Conservation (phyloP, 1,139 yeast genomes). For the Yamadazyma atmosphaerica region DNA sequence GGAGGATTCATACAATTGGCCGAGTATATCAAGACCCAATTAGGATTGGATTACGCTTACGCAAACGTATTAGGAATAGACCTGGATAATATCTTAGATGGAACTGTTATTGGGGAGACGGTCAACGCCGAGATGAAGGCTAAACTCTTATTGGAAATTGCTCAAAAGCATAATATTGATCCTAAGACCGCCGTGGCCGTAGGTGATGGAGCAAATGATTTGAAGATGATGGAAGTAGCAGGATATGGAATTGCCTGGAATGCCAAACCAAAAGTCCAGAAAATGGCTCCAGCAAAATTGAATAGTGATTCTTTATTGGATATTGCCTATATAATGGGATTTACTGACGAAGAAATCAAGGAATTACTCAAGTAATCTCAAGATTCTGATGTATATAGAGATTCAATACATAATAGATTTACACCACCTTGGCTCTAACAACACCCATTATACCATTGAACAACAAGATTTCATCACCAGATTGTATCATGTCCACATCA, state of each 20-base stretch:
- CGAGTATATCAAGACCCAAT: conserved; percentile 60
- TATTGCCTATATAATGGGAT: conserved; percentile 80
- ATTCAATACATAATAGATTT: conserved; percentile 4
- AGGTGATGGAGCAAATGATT: conserved; percentile 97
- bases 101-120: conserved; percentile 65
- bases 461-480: conserved; percentile 67
- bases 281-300: conserved; percentile 75
- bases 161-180: conserved; percentile 59
- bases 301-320: conserved; percentile 72
- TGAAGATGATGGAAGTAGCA: conserved; percentile 87
- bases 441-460: conserved; percentile 88
- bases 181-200: conserved; percentile 71
- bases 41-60: conserved; percentile 82
- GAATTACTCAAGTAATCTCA: conserved; percentile 16
- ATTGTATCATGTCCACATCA: conserved; percentile 39
- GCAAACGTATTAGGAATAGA: conserved; percentile 72
- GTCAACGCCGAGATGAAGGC: conserved; percentile 90
- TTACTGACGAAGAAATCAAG: conserved; percentile 56
- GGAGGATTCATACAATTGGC: conserved; percentile 97
- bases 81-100: conserved; percentile 51
- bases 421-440: conserved; percentile 50
- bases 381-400: conserved; percentile 3
- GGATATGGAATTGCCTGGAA: conserved; percentile 98
- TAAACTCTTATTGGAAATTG: conserved; percentile 64
- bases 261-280: conserved; percentile 91